Evolutionary conservation across 2,329 filamentous ascomycete species (phyloP).

Genomic region (Stylonectria norvegica): DNA sequence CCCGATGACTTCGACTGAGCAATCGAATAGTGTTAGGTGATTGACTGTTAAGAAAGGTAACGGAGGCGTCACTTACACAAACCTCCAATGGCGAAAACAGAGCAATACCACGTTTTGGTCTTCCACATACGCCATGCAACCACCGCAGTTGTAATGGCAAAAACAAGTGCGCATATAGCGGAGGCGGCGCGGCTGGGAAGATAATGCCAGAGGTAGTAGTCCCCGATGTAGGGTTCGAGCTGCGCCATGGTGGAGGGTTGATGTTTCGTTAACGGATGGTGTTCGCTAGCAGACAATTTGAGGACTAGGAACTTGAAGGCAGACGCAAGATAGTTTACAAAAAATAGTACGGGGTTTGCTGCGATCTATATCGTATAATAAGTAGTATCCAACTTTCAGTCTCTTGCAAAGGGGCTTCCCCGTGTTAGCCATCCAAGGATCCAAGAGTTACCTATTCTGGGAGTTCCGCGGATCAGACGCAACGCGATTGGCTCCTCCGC

Average conservation of each 20-base stretch:
- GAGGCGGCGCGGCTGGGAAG: conserved; percentile 4
- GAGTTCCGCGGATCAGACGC: background rate
- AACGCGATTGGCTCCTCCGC: background rate
- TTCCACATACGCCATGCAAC: conserved; percentile 4
- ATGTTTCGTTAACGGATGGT: too few relatives aligned
- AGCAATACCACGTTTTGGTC: conserved; percentile 3
- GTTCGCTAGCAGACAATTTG: background rate
- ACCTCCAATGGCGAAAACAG: conserved; percentile 2
- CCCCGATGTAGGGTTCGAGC: conserved; percentile 1
- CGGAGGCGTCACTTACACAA: background rate
- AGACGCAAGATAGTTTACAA: background rate
- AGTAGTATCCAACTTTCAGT: too few relatives aligned
- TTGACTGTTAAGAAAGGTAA: background rate
- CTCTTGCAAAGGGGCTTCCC: too few relatives aligned
- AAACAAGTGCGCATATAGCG: conserved; percentile 1
- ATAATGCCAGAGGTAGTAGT: conserved; percentile 5
- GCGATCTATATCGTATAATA: too few relatives aligned
- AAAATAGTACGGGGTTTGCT: too few relatives aligned
- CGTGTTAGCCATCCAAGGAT: too few relatives aligned
- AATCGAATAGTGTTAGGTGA: background rate
- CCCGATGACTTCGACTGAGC: conserved; percentile 34
- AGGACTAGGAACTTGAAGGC: background rate
- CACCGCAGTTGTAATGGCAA: background rate
- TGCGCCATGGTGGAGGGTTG: conserved; percentile 1
- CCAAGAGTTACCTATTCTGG: too few relatives aligned